Percentiles rank a stretch among this genome's conserved stretches.
Conservation (phyloP, 345 rosid species). For the Euclidium syriacum region DNA sequence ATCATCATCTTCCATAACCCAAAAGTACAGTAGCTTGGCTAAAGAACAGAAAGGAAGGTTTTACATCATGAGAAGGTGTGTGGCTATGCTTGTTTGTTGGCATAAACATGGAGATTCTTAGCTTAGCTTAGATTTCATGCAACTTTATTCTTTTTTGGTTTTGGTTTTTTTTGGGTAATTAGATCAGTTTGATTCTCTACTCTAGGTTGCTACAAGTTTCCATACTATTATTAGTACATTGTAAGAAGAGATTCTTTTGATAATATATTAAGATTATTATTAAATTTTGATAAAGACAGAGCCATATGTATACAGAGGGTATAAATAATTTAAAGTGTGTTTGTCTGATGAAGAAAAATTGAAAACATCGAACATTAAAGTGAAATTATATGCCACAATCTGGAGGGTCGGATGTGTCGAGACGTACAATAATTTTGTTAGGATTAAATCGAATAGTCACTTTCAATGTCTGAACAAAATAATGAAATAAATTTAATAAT, state of each 20-base stretch:
- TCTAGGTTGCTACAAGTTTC: constrained; percentile 37
- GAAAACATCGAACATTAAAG: constrained; percentile 25
- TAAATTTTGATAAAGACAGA: constrained; percentile 20
- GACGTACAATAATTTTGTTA: constrained; percentile 35
- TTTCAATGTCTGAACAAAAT: constrained; percentile 32
- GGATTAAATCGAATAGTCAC: constrained; percentile 32
- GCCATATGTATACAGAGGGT: constrained; percentile 17
- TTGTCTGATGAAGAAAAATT: constrained; percentile 19
- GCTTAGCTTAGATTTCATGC: constrained; percentile 24
- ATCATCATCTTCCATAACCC: constrained; percentile 43
- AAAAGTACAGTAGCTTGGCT: constrained; percentile 78
- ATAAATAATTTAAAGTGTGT: constrained; percentile 10
- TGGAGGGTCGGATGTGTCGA: constrained; percentile 34
- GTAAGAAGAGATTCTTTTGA: constrained; percentile 35
- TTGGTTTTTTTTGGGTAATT: constrained; percentile 8
- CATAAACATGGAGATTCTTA: constrained; percentile 86
- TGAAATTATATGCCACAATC: constrained; percentile 27
- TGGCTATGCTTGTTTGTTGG: constrained; percentile 99
- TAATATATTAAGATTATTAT: constrained; percentile 26
- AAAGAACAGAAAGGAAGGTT: constrained; percentile 94
- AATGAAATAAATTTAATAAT: not conserved
- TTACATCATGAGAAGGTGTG: constrained; percentile 94
- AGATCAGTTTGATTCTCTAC: constrained; percentile 29
- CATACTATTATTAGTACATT: constrained; percentile 28
- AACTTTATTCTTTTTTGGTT: constrained; percentile 2